A percentile compares a stretch with the other conserved stretches of the same genome.
These are phyloP conservation scores for Dothistroma septosporum DNA, from an alignment of 2,329 filamentous ascomycete genomes.

Conservation along the genomic window DNA sequence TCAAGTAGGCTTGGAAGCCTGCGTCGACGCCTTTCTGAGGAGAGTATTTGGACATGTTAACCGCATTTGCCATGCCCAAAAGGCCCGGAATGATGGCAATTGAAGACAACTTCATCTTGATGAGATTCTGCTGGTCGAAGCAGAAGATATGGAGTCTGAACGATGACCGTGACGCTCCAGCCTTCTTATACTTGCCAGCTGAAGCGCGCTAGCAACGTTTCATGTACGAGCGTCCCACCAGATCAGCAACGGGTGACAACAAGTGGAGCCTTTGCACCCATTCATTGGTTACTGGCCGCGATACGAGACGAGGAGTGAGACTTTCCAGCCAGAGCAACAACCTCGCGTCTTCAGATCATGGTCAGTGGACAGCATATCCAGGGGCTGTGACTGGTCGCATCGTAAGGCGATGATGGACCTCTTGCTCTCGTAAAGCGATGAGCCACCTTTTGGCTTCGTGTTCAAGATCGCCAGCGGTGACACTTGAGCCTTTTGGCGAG, in stretches of 20 bases:
- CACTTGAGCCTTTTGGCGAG: no score
- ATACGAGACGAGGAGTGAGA: not conserved
- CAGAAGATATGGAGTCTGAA: not conserved
- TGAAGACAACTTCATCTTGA: conserved; percentile 8
- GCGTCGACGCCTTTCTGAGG: conserved; percentile 10
- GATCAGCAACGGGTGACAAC: not conserved
- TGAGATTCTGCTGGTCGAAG: not conserved
- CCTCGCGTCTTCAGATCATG: not conserved
- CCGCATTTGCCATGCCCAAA: conserved; percentile 4
- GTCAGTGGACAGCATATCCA: not conserved
- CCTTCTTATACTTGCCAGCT: not conserved
- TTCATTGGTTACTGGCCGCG: not conserved
- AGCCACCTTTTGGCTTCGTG: not conserved
- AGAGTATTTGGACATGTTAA: conserved; percentile 10
- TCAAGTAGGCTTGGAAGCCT: conserved; percentile 8
- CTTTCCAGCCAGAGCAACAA: not conserved
- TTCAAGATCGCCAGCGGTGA: no score
- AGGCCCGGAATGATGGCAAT: not conserved
- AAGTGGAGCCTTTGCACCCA: no score
- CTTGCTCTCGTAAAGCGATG: not conserved
- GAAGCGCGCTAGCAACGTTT: not conserved
- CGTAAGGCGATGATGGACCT: not conserved
- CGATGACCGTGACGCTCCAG: not conserved
- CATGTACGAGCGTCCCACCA: not conserved
- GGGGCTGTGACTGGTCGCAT: not conserved